Percentiles rank a stretch among this genome's conserved stretches.
Conservation (phyloP, 1,284 basidiomycete species). For the Trichosporon inkin region DNA sequence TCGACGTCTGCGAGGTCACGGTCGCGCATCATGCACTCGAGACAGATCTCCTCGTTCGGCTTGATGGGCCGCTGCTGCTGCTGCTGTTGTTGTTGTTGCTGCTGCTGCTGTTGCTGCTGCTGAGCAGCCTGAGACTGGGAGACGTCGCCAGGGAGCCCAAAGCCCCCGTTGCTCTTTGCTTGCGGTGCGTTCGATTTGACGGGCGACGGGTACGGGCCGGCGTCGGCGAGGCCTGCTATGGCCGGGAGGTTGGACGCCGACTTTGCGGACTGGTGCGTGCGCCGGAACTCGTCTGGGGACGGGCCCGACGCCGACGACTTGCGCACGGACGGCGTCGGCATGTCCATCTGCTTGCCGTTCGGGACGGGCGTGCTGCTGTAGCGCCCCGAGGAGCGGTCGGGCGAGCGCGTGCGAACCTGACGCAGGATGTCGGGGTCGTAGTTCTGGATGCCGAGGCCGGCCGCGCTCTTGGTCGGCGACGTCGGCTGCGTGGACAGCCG, state of each 20-base stretch:
- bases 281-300: conserved; percentile 8
- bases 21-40: conserved; percentile 99
- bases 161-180: neutral
- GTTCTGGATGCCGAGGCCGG: neutral
- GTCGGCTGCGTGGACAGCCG: neutral
- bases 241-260: conserved; percentile 42
- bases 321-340: neutral
- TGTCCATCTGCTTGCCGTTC: neutral
- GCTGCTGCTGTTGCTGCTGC: neutral
- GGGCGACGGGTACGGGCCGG: conserved; percentile 39
- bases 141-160: conserved; percentile 1
- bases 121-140: neutral
- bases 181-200: conserved; percentile 4
- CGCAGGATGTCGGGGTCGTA: neutral
- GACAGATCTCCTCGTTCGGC: conserved; percentile 67
- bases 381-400: conserved; percentile 1
- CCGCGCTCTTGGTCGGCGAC: neutral
- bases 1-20: conserved; percentile 96
- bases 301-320: neutral
- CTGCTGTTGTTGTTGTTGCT: too few species aligned
- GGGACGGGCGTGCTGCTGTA: neutral
- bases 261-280: conserved; percentile 31
- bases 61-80: conserved; percentile 1
- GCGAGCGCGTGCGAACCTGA: conserved; percentile 2
- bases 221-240: conserved; percentile 42